Percentiles rank a stretch among this genome's conserved stretches.
These are phyloP conservation scores for Rostrohypoxylon terebratum DNA, from an alignment of 495 filamentous ascomycete species.

Conservation along the genomic window DNA sequence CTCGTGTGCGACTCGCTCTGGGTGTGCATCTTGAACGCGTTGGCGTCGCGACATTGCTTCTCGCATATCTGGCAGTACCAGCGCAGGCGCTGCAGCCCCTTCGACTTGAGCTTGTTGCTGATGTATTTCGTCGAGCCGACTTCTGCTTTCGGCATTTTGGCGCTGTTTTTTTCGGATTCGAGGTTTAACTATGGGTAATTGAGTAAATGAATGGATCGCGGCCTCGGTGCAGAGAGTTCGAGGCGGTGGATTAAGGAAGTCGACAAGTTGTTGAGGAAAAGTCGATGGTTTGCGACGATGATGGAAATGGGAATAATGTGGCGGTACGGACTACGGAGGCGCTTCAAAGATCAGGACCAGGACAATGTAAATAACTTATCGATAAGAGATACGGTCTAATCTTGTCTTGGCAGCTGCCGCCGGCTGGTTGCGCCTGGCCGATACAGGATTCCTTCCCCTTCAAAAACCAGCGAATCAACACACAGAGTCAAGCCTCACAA, in stretches of 20 bases:
- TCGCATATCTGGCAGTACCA: conserved; percentile 86
- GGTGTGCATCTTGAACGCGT: conserved; percentile 84
- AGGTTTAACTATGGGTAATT: background rate
- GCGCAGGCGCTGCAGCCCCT: conserved; percentile 84
- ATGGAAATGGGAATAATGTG: conserved; percentile 20
- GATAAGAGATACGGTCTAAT: conserved; percentile 6
- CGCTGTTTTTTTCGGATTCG: conserved; percentile 3
- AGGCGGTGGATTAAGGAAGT: background rate
- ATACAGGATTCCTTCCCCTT: background rate
- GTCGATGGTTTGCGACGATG: conserved; percentile 19
- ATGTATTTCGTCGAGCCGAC: conserved; percentile 87
- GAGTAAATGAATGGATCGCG: background rate
- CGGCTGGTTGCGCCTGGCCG: background rate
- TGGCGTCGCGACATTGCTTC: conserved; percentile 72
- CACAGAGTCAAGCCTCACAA: conserved; percentile 1
- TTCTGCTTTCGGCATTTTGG: conserved; percentile 92
- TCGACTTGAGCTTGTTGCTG: conserved; percentile 88
- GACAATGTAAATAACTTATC: conserved; percentile 21
- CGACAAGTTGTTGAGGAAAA: background rate
- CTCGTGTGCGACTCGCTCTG: conserved; percentile 85
- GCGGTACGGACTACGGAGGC: background rate
- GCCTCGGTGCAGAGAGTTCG: background rate
- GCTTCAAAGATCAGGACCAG: background rate
- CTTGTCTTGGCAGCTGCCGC: too few species aligned
- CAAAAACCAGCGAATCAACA: conserved; percentile 22